These are phyloP conservation scores for Raddia distichophylla DNA, from an alignment of 176 grass and related monocot species.

Conservation along the genomic window DNA sequence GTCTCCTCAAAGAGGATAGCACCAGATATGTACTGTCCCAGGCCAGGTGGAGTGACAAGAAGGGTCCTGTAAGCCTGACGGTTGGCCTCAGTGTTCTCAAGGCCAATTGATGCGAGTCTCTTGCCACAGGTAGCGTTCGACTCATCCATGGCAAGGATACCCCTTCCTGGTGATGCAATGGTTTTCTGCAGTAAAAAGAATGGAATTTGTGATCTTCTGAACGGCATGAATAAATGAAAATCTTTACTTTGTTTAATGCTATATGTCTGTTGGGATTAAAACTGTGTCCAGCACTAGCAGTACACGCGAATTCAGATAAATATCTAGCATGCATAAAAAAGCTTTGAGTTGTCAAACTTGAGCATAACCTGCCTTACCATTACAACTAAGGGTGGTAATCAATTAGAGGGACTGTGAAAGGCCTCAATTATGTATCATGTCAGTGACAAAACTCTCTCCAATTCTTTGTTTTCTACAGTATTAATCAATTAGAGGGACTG, in stretches of 20 bases:
- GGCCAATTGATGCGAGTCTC: constrained; percentile 88
- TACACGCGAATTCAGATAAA: constrained; percentile 2
- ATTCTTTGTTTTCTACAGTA: neutral
- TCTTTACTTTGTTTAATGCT: neutral
- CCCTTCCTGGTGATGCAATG: constrained; percentile 87
- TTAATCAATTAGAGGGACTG: neutral
- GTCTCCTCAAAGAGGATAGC: constrained; percentile 99
- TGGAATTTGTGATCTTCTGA: constrained; percentile 29
- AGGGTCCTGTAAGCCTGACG: constrained; percentile 96
- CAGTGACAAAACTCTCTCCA: neutral
- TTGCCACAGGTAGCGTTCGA: constrained; percentile 97
- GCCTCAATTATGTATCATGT: neutral
- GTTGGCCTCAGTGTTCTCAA: constrained; percentile 99
- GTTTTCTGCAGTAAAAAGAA: constrained; percentile 73
- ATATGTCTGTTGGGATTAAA: neutral
- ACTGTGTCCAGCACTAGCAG: neutral
- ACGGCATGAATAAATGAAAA: neutral
- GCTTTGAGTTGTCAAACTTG: neutral
- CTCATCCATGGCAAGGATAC: constrained; percentile 98
- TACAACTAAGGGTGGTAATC: constrained; percentile 4
- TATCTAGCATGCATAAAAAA: neutral
- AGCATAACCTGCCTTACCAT: neutral
- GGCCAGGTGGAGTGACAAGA: constrained; percentile 64
- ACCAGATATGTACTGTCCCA: constrained; percentile 95
- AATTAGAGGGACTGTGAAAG: too few relatives aligned